Conservation (phyloP, 139 green algal species). For the Chlorella sp. region DNA sequence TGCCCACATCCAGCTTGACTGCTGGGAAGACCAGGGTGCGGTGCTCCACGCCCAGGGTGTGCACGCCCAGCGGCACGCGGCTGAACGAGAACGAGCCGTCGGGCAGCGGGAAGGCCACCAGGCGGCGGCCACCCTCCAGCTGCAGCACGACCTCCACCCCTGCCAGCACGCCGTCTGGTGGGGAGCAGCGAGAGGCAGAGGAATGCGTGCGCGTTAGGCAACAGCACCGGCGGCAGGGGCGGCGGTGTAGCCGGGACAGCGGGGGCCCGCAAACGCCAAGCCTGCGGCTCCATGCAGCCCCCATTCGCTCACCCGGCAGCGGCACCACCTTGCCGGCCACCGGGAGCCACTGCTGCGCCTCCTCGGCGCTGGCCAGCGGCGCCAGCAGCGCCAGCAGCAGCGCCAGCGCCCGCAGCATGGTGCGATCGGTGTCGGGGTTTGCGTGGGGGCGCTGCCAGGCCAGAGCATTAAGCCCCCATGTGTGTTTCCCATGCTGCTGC, state of each 20-base stretch:
- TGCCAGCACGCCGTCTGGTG: neutral
- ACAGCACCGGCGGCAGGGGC: neutral
- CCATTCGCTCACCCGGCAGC: neutral
- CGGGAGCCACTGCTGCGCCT: neutral
- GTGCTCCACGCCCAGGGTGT: slow-evolving; percentile 45
- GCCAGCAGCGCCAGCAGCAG: too few relatives aligned
- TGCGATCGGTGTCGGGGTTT: too few relatives aligned
- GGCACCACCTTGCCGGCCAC: slow-evolving; percentile 4
- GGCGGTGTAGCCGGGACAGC: neutral
- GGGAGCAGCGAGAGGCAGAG: too few relatives aligned
- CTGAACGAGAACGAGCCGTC: slow-evolving; percentile 56
- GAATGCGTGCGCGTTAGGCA: neutral
- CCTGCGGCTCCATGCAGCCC: too few relatives aligned
- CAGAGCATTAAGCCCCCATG: too few relatives aligned
- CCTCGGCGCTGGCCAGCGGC: too few relatives aligned
- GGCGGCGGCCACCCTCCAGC: slow-evolving; percentile 17
- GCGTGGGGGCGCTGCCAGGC: too few relatives aligned
- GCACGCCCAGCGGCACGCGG: slow-evolving; percentile 46
- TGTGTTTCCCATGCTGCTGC: too few relatives aligned
- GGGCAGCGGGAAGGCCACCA: slow-evolving; percentile 14
- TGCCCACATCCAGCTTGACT: slow-evolving; percentile 21
- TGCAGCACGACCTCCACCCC: slow-evolving; percentile 36
- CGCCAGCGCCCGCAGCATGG: too few relatives aligned
- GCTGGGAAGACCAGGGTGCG: slow-evolving; percentile 44
- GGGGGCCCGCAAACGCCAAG: neutral